A percentile compares a stretch with the other conserved stretches of the same genome.
phyloP scores from a whole-genome alignment of 2,329 filamentous ascomycete species.

The Alternaria panax region DNA sequence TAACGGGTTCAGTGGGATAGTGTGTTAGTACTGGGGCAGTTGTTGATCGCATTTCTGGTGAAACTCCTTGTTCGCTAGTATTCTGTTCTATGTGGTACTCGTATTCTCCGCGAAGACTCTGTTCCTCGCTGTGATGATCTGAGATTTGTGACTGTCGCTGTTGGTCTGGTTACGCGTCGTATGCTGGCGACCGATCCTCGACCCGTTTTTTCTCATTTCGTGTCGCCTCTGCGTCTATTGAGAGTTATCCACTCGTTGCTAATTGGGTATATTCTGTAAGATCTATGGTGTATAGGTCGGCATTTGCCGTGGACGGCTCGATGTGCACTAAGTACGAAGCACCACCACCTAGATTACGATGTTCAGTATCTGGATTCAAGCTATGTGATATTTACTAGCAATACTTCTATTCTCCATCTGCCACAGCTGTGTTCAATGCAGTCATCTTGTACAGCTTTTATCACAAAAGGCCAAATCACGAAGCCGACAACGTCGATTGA shows the following conservation, averaged over 20 bases:
- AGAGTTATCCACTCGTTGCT: constrained; percentile 19
- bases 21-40: not conserved
- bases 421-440: not conserved
- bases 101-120: not conserved
- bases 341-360: not conserved
- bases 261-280: constrained; percentile 31
- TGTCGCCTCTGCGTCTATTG: constrained; percentile 26
- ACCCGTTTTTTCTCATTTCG: constrained; percentile 18
- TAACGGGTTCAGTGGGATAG: not conserved
- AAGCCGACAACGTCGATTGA: not conserved
- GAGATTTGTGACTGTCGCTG: not conserved
- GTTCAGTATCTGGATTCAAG: not conserved
- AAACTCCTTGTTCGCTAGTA: not conserved
- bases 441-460: not conserved
- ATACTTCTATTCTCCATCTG: not conserved
- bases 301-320: constrained; percentile 11
- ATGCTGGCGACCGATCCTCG: not conserved
- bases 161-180: not conserved
- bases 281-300: constrained; percentile 27
- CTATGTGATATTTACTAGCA: not conserved
- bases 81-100: not conserved
- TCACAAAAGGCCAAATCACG: not conserved
- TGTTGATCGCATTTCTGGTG: not conserved
- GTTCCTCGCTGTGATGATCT: not conserved
- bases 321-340: not conserved